These are phyloP conservation scores for Starmera caribaea DNA, from an alignment of 805 yeast species.

Conservation along the genomic window DNA sequence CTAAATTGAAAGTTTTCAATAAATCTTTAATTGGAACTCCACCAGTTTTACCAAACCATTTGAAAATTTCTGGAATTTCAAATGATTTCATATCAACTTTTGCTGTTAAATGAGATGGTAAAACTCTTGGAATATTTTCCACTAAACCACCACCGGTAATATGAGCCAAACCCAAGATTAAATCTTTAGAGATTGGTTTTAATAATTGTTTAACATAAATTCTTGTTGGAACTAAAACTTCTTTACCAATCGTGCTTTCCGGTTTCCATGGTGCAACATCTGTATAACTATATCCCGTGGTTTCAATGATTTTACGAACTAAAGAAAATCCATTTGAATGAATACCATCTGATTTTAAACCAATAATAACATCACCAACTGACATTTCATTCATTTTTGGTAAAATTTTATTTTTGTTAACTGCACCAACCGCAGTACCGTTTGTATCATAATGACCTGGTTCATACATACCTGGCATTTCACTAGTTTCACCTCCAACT, in stretches of 20 bases:
- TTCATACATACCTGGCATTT: slow-evolving; percentile 98
- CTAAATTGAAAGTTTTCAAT: slow-evolving; percentile 87
- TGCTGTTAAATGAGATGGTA: slow-evolving; percentile 76
- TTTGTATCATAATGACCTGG: slow-evolving; percentile 95
- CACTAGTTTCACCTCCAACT: slow-evolving; percentile 98
- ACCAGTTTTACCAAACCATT: slow-evolving; percentile 90
- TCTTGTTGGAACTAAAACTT: slow-evolving; percentile 80
- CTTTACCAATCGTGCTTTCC: slow-evolving; percentile 69
- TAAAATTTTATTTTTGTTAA: slow-evolving; percentile 58
- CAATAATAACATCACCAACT: slow-evolving; percentile 75
- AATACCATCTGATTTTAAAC: slow-evolving; percentile 83
- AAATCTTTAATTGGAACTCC: slow-evolving; percentile 80
- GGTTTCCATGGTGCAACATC: slow-evolving; percentile 82
- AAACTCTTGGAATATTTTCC: slow-evolving; percentile 92
- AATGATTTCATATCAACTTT: slow-evolving; percentile 68
- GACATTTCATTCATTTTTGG: slow-evolving; percentile 64
- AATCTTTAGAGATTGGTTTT: slow-evolving; percentile 56
- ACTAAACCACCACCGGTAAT: slow-evolving; percentile 98
- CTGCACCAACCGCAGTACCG: slow-evolving; percentile 99
- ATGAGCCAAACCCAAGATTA: slow-evolving; percentile 84
- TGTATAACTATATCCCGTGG: slow-evolving; percentile 58
- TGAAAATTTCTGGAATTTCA: slow-evolving; percentile 83
- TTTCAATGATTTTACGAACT: slow-evolving; percentile 84
- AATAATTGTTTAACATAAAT: slow-evolving; percentile 90
- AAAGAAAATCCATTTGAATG: slow-evolving; percentile 97